These are phyloP conservation scores for Metschnikowia cubensis DNA, from an alignment of 805 yeast genomes.

Conservation along the genomic window DNA sequence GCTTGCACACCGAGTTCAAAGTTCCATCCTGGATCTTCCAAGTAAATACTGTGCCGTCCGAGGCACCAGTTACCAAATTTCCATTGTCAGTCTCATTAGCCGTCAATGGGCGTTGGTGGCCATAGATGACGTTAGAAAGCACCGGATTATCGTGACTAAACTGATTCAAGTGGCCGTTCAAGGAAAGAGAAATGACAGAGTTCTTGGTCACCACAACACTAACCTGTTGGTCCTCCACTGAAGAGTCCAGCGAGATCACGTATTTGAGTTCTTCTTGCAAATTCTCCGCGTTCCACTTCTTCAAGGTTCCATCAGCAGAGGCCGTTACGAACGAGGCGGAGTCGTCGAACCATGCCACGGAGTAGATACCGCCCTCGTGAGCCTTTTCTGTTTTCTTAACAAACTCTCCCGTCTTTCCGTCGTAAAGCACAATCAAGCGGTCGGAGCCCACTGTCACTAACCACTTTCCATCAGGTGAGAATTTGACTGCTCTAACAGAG, in stretches of 20 bases:
- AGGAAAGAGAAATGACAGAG: slow-evolving; percentile 60
- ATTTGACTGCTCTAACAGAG: slow-evolving; percentile 75
- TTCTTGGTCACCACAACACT: slow-evolving; percentile 72
- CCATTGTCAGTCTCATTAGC: slow-evolving; percentile 36
- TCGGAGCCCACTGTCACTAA: slow-evolving; percentile 85
- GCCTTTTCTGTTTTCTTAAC: slow-evolving; percentile 46
- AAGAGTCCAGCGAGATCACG: slow-evolving; percentile 25
- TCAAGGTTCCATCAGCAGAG: slow-evolving; percentile 77
- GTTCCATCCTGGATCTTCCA: slow-evolving; percentile 45
- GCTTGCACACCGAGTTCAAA: slow-evolving; percentile 28
- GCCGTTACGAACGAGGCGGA: slow-evolving; percentile 63
- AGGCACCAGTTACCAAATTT: slow-evolving; percentile 60
- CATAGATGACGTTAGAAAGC: slow-evolving; percentile 45
- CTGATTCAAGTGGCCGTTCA: slow-evolving; percentile 67
- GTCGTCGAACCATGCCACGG: slow-evolving; percentile 64
- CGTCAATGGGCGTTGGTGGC: slow-evolving; percentile 84
- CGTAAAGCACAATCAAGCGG: slow-evolving; percentile 69
- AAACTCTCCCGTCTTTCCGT: slow-evolving; percentile 83
- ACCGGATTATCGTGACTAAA: slow-evolving; percentile 38
- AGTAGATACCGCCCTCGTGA: slow-evolving; percentile 80
- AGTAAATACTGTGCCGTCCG: slow-evolving; percentile 68
- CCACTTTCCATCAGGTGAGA: slow-evolving; percentile 73
- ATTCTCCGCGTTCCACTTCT: slow-evolving; percentile 53
- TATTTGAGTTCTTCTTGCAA: slow-evolving; percentile 45
- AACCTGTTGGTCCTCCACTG: slow-evolving; percentile 65